Conservation (phyloP, 2,329 filamentous ascomycete genomes). For the Botrytis deweyae region DNA sequence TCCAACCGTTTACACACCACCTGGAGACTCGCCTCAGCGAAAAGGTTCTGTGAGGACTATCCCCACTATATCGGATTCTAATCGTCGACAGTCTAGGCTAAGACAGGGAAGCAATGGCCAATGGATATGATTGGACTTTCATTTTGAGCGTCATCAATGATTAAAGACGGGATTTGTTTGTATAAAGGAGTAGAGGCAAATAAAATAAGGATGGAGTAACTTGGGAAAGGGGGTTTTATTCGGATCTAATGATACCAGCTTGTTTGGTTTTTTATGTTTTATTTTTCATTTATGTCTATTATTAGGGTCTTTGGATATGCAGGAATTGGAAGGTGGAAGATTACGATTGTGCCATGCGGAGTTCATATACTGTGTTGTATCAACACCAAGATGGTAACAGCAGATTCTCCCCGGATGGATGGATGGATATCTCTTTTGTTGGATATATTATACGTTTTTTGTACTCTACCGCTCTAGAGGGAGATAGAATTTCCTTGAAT, state of each 20-base stretch:
- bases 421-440: not conserved
- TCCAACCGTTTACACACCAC: slow-evolving; percentile 50
- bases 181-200: too few species aligned
- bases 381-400: not conserved
- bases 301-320: not conserved
- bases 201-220: not conserved
- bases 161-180: not conserved
- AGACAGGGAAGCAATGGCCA: not conserved
- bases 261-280: not conserved
- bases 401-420: too few species aligned
- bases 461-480: not conserved
- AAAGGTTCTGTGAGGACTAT: slow-evolving; percentile 1
- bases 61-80: not conserved
- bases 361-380: not conserved
- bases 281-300: not conserved
- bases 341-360: not conserved
- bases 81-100: not conserved
- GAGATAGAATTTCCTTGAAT: not conserved
- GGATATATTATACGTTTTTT: not conserved
- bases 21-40: slow-evolving; percentile 15
- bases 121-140: not conserved
- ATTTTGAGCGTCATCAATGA: not conserved
- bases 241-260: not conserved
- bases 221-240: not conserved
- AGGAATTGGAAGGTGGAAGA: not conserved